These are phyloP conservation scores for Globisporangium uncinulatum DNA, from an alignment of 352 stramenopile genomes.

Conservation along the genomic window DNA sequence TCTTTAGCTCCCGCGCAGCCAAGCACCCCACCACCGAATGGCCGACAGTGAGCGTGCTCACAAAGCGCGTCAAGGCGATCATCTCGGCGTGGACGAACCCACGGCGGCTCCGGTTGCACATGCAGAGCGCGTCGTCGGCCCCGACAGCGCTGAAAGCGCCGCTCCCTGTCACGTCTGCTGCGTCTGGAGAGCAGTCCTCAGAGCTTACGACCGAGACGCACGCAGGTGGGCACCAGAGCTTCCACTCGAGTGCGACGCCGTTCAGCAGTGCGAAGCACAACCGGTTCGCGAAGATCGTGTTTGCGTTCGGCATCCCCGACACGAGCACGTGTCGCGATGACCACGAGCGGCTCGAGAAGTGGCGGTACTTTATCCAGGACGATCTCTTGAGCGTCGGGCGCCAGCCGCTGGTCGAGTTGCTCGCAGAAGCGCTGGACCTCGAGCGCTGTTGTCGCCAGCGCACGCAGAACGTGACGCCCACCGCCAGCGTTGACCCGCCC, in stretches of 20 bases:
- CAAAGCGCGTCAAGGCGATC: slow-evolving; percentile 46
- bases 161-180: background rate
- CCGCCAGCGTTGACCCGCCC: slow-evolving; percentile 1
- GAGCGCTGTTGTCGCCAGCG: slow-evolving; percentile 54
- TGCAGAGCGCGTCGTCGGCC: background rate
- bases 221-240: background rate
- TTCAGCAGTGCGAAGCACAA: slow-evolving; percentile 33
- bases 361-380: slow-evolving; percentile 74
- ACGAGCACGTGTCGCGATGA: slow-evolving; percentile 45
- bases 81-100: slow-evolving; percentile 42
- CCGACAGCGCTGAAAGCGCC: background rate
- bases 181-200: background rate
- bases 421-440: slow-evolving; percentile 50
- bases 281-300: slow-evolving; percentile 75
- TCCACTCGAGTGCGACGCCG: background rate
- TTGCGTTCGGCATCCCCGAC: slow-evolving; percentile 73
- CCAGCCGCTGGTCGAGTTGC: slow-evolving; percentile 38
- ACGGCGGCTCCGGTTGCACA: slow-evolving; percentile 12
- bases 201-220: background rate
- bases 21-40: slow-evolving; percentile 22
- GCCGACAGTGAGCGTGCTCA: slow-evolving; percentile 43
- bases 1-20: slow-evolving; percentile 54
- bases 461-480: slow-evolving; percentile 5
- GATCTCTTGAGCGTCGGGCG: slow-evolving; percentile 28
- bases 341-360: slow-evolving; percentile 58